A percentile compares a stretch with the other conserved stretches of the same genome.
These are phyloP conservation scores for Colletotrichum sp. DNA, from an alignment of 2,329 filamentous ascomycete genomes.

Conservation along the genomic window DNA sequence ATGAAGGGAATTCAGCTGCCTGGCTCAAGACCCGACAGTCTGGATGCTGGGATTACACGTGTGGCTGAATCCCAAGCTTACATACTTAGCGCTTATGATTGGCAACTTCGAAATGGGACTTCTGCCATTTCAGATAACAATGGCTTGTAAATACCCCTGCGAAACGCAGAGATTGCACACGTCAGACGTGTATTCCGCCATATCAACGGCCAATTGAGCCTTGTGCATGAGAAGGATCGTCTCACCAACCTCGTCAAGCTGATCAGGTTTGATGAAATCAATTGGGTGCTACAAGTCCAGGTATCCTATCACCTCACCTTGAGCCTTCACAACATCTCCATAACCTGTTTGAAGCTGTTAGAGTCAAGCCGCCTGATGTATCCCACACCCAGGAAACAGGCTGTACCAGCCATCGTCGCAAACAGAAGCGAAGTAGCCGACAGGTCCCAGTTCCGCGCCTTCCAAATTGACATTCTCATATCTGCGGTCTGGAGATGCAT, in stretches of 20 bases:
- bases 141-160: background rate
- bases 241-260: background rate
- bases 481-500: conserved; percentile 51
- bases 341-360: background rate
- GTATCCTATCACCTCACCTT: background rate
- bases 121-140: background rate
- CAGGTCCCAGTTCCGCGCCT: conserved; percentile 7
- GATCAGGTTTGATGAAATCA: background rate
- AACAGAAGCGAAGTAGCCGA: background rate
- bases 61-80: background rate
- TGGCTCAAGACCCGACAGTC: background rate
- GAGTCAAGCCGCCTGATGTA: background rate
- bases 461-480: conserved; percentile 36
- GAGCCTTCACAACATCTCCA: background rate
- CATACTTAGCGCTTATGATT: background rate
- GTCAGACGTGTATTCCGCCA: background rate
- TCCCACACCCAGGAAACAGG: background rate
- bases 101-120: background rate
- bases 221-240: background rate
- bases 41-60: background rate
- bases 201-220: background rate
- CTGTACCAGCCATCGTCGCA: background rate
- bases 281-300: background rate
- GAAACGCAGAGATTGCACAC: background rate
- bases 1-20: background rate